These are phyloP conservation scores for Bruguiera sexangula DNA, from an alignment of 345 rosid genomes.

Conservation along the genomic window DNA sequence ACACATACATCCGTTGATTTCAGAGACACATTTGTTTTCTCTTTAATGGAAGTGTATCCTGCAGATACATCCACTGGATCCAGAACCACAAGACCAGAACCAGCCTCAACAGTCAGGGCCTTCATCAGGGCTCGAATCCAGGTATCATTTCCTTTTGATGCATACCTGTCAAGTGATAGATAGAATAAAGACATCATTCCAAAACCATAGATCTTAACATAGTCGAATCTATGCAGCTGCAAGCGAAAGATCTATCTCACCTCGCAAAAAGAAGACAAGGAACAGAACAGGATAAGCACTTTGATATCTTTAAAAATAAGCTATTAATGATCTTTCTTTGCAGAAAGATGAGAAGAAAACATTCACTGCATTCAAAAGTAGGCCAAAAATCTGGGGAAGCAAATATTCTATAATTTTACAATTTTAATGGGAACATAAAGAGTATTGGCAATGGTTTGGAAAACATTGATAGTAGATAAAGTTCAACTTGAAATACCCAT, in stretches of 20 bases:
- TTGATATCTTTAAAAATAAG: background rate
- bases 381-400: too few relatives aligned
- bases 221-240: too few relatives aligned
- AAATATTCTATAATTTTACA: too few relatives aligned
- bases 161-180: constrained; percentile 53
- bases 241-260: too few relatives aligned
- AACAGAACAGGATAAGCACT: background rate
- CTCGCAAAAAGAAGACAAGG: background rate
- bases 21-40: constrained; percentile 83
- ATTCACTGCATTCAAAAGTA: too few relatives aligned
- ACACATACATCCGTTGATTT: constrained; percentile 77
- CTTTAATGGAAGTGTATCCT: constrained; percentile 86
- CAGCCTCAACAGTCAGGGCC: constrained; percentile 84
- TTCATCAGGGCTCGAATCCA: constrained; percentile 88
- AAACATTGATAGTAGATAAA: background rate
- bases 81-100: constrained; percentile 91
- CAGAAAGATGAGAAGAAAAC: too few relatives aligned
- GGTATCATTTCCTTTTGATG: constrained; percentile 87
- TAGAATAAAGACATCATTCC: too few relatives aligned
- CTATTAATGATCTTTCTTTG: too few relatives aligned
- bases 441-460: background rate
- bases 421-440: background rate
- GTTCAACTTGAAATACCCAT: background rate
- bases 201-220: too few relatives aligned
- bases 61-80: constrained; percentile 89